These are phyloP conservation scores for Fusarium concolor DNA, from an alignment of 2,329 filamentous ascomycete species.

Conservation along the genomic window DNA sequence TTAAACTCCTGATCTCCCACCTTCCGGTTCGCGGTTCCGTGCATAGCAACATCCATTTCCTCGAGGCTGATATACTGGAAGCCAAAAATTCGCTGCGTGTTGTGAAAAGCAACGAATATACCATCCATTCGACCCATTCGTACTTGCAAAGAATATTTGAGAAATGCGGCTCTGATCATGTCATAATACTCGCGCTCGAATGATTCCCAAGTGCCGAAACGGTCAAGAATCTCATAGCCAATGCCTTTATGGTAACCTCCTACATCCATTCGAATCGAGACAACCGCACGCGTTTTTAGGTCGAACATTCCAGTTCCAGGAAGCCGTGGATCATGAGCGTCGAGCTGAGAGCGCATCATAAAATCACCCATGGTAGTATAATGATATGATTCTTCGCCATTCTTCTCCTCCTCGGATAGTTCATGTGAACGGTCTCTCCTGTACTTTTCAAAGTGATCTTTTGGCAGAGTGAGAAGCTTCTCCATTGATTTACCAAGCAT, in stretches of 20 bases:
- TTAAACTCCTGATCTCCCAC: slow-evolving; percentile 89
- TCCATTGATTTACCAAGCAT: slow-evolving; percentile 97
- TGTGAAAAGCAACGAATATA: slow-evolving; percentile 97
- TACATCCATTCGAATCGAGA: slow-evolving; percentile 91
- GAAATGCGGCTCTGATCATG: slow-evolving; percentile 92
- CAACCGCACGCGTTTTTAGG: slow-evolving; percentile 91
- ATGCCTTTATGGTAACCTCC: slow-evolving; percentile 76
- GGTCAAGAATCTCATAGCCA: slow-evolving; percentile 86
- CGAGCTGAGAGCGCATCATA: slow-evolving; percentile 93
- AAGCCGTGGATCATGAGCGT: slow-evolving; percentile 86
- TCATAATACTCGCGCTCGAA: slow-evolving; percentile 97
- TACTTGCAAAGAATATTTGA: slow-evolving; percentile 97
- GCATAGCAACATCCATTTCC: slow-evolving; percentile 92
- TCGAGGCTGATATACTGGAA: slow-evolving; percentile 91
- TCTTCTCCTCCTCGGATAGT: slow-evolving; percentile 77
- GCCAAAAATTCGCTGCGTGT: slow-evolving; percentile 93
- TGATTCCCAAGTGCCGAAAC: slow-evolving; percentile 85
- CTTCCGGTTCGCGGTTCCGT: slow-evolving; percentile 74
- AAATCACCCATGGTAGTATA: slow-evolving; percentile 90
- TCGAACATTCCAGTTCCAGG: slow-evolving; percentile 96
- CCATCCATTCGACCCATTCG: slow-evolving; percentile 99
- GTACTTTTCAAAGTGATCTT: slow-evolving; percentile 87
- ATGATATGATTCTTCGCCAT: slow-evolving; percentile 82
- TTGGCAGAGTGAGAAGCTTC: slow-evolving; percentile 87
- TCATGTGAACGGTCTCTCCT: slow-evolving; percentile 74